phyloP scores from a whole-genome alignment of 225 moss, liverwort and hornwort genomes.

The Pleurozium schreberi region DNA sequence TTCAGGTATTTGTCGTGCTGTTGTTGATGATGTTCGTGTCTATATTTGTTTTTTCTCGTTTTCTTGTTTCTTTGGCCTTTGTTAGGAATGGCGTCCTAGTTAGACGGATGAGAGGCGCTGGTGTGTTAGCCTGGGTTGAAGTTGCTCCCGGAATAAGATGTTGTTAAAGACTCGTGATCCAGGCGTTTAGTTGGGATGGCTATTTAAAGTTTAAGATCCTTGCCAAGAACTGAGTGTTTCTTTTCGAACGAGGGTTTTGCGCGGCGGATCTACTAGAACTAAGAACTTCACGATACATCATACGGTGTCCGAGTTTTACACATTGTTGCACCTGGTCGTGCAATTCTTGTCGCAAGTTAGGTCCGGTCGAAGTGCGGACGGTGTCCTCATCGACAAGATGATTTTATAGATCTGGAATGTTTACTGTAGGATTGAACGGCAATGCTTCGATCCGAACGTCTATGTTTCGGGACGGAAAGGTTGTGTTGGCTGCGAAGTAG shows the following conservation, averaged over 20 bases:
- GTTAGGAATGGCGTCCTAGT: neutral
- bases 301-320: neutral
- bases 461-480: neutral
- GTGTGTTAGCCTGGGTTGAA: neutral
- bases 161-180: neutral
- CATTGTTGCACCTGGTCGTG: neutral
- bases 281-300: too few species aligned
- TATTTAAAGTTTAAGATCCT: neutral
- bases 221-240: neutral
- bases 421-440: neutral
- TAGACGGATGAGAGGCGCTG: neutral
- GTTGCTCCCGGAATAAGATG: neutral
- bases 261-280: neutral
- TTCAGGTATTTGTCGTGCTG: neutral
- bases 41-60: too few species aligned
- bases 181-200: too few species aligned
- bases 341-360: neutral
- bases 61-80: neutral
- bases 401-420: neutral
- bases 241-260: neutral
- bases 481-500: neutral
- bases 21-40: neutral
- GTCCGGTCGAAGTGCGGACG: neutral
- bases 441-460: neutral
- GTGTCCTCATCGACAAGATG: neutral